Base-by-base conservation (phyloP, 331 rosid genomes). In the Acacia concinna region DNA sequence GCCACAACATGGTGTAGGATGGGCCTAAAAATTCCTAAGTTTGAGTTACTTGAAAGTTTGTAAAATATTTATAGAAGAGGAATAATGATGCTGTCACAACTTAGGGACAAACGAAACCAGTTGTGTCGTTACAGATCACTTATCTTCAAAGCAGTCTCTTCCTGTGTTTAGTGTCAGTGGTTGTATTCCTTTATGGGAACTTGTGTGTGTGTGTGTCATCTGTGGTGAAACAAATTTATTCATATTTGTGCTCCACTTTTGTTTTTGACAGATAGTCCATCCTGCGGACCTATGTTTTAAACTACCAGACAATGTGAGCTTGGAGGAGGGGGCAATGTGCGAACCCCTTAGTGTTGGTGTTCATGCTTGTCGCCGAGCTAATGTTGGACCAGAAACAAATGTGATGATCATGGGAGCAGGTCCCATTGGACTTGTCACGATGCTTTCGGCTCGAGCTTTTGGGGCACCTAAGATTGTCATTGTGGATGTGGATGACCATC, bases 281-380 rank as follows among this genome's bases (percentile, higher is more conserved):
- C 98, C 97, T 6, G 97, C 97, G 31, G 90, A 95, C 46, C 86
- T 95, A 5, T 91, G 98, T 54, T 94, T 89, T 64, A 92, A 94
- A 72, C 87, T 94, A 34, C 98, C 97, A 1, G 94, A 91, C 30
- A 92, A 90, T 65, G 94, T 91, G 81, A 95, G 97, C 79, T 84
- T 92, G 81, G 98, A 95, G 82, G 98, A 92, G 81, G 98, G 98
- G 47, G 98, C 96, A 47, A 92, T 95, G 97, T 95, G 98, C 32
- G 98, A 95, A 78, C 98, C 97, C 76, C 81, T 91, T 8, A 95
- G 97, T 76, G 98, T 95, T 9, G 97, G 98, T 20, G 91, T 95
- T 78, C 98, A 95, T 87, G 97, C 97, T 77, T 92, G 98, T 81
- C 88, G 98, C 54, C 83, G 98, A 75, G 97, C 97, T 35, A 82